Evolutionary conservation across 2,329 filamentous ascomycete species (phyloP), one percentile per base, ranked within the genome.

Genomic region (Thielaviopsis cerberus): DNA sequence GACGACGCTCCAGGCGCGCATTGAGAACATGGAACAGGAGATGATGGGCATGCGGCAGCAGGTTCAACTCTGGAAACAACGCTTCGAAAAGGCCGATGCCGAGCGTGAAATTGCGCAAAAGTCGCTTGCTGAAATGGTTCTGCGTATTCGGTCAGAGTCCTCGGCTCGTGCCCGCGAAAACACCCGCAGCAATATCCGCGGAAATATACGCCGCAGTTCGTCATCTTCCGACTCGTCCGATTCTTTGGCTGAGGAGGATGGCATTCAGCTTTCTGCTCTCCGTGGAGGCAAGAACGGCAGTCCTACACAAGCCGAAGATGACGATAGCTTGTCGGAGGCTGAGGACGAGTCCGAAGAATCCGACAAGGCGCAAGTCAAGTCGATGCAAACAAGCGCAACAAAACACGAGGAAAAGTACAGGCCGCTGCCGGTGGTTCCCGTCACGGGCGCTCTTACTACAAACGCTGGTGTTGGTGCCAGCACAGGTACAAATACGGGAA

Each of bases 51-150:
- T 95, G 74, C 86, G 83, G 69, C 76, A 82, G 62, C 85, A 94
- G 67, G 82, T 95, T 67, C 84, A 92, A 57, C 72, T 76, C 6
- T 95, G 87, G 72, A 84, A 84, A 65, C 74, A 79, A 58, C 82
- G 88, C 27, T 89, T 89, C 8, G 86, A 95, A 68, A 77, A 74
- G 60, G 90, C 89, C 3, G 91, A 97, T 67, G 73, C 78, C 8
- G 89, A 95, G 64, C 80, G 84, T 52, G 81, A 84, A 57, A 75
- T 80, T 50, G 81, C 83, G 57, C 82, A 85, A 57, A 83, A 85
- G 68, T 85, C 84, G 1, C 72, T 98, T 51, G 83, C 86, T 1
- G 87, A 95, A 67, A 92, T 97, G 88, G 83, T 96, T 13, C 76
- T 87, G 64, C 83, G 85, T 63, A 85, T 96, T 58, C 81, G 89